phyloP scores from a whole-genome alignment of 208 protist species.

The Leishmania arabica region DNA sequence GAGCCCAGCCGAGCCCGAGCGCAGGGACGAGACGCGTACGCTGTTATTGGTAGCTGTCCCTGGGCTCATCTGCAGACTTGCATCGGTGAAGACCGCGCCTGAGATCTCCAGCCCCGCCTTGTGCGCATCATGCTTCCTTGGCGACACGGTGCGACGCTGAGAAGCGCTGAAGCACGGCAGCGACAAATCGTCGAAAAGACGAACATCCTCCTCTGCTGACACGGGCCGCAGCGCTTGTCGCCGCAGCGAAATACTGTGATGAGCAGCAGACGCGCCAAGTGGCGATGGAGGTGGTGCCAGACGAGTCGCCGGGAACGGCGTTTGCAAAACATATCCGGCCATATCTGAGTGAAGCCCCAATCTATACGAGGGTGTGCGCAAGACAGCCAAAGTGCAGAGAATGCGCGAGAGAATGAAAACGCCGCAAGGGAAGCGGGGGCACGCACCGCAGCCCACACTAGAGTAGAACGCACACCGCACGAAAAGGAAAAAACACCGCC shows the following conservation, averaged over 20 bases:
- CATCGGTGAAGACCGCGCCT: not conserved
- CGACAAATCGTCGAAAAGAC: conserved; percentile 12
- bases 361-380: not conserved
- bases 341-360: not conserved
- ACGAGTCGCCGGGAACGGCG: not conserved
- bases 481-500: not conserved
- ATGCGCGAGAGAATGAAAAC: not conserved
- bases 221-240: conserved; percentile 6
- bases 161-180: conserved; percentile 10
- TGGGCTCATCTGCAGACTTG: not conserved
- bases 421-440: no score
- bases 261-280: not conserved
- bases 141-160: conserved; percentile 14
- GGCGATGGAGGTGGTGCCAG: not conserved
- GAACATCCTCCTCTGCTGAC: conserved; percentile 15
- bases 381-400: not conserved
- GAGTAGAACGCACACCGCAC: not conserved
- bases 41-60: not conserved
- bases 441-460: not conserved
- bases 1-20: not conserved
- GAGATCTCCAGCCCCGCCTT: conserved; percentile 8
- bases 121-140: conserved; percentile 1
- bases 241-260: conserved; percentile 3
- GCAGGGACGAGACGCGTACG: not conserved
- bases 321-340: not conserved